Conservation (phyloP, 2,329 filamentous ascomycete genomes). For the Colletotrichum acutatum region DNA sequence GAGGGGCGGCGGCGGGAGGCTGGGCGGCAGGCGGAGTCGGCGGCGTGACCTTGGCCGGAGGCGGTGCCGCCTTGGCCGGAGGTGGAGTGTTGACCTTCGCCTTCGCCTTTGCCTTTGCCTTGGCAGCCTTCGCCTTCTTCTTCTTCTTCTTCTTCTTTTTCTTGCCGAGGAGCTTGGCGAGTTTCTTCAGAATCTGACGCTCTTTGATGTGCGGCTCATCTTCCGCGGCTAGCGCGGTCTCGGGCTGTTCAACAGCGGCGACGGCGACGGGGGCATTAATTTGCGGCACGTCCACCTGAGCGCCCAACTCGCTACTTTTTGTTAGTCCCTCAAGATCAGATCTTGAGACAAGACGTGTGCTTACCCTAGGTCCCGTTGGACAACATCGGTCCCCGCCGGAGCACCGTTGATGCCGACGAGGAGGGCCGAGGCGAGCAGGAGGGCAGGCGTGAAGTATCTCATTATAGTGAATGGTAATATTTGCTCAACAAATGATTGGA, state of each 20-base stretch:
- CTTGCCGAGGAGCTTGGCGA: background rate
- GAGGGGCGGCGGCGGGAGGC: background rate
- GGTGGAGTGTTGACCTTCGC: background rate
- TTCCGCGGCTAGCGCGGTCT: slow-evolving; percentile 7
- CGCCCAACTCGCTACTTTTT: background rate
- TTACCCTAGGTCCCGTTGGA: background rate
- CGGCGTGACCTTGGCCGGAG: background rate
- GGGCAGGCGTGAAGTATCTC: slow-evolving; percentile 19
- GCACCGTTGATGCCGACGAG: slow-evolving; percentile 33
- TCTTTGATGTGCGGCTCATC: background rate
- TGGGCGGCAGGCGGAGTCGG: background rate
- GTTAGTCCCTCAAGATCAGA: background rate
- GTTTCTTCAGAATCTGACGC: slow-evolving; percentile 2
- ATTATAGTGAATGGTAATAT: slow-evolving; percentile 3
- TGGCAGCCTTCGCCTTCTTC: background rate
- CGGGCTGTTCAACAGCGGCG: slow-evolving; percentile 19
- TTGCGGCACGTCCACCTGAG: slow-evolving; percentile 7
- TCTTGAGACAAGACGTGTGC: no score
- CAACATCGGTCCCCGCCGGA: slow-evolving; percentile 13
- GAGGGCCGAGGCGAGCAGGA: slow-evolving; percentile 29
- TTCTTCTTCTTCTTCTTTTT: slow-evolving; percentile 21
- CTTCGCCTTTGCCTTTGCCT: background rate
- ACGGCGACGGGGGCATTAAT: background rate
- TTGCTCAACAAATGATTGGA: background rate
- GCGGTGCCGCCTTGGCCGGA: background rate